Evolutionary conservation across 768 basidiomycete species (phyloP), one percentile per base, ranked within the genome.

Genomic region (Lyophyllum semitale): DNA sequence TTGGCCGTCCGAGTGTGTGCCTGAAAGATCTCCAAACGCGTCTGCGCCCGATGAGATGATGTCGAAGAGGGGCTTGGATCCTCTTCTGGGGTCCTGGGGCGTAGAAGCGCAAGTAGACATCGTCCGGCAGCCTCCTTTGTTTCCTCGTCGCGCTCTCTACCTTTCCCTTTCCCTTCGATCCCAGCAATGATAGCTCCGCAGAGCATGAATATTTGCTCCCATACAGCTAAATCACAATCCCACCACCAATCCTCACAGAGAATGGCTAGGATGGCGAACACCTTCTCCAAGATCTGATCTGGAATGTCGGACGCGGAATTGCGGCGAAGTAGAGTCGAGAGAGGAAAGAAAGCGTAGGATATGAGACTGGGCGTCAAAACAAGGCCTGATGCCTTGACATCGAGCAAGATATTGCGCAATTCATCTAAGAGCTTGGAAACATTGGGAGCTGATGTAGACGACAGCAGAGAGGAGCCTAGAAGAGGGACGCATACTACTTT

Each of bases 201-300:
- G 15, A 93, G 74, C 76, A 86, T 88, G 68, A 95, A 91, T 23
- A 94, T 73, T 64, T 97, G 93, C 64, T 89, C 87, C 94, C 94
- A 95, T 25, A 84, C 70, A 51, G 76, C 76, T 33, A 82, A 46
- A 43, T 92, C 91, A 66, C 87, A 87, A 18, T 76, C 75, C 89
- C 90, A 91, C 91, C 93, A 95, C 88, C 91, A 93, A n/a, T 77
- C 73, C 18, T 84, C 78, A 59, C 81, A 84, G 23, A 98, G 75
- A 1, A 80, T 61, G 2, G 73, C 66, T 27, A 96, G 73, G 12
- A 82, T 73, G 23, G 75, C 62, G 55, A 97, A 76, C 20, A 94
- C 69, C 51, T 81, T 83, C 70, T 97, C 92, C 44, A 96, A 73
- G 27, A 94, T 72, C 62, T 87, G 87, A 63, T 94, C 88, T 8